phyloP scores from a whole-genome alignment of 176 grass and related monocot genomes.

The bread wheat (Triticum aestivum) region IWGSC_CS_RefSeq_v2.1 NC_057803.1:451217298-451217797 shows the following conservation, averaged over 20 bases:
- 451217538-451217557: conserved; percentile 10
- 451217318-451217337: conserved; percentile 20
- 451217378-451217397: background rate
- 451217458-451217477: conserved; percentile 3
- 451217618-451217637: background rate
- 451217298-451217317: conserved; percentile 43
- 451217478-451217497: background rate
- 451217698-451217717: background rate
- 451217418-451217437: background rate
- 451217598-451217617: background rate
- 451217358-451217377: background rate
- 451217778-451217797: too few relatives aligned
- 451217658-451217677: too few relatives aligned
- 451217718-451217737: too few relatives aligned
- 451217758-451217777: too few relatives aligned
- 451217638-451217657: background rate
- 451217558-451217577: background rate
- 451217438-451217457: background rate
- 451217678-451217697: background rate
- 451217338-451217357: background rate
- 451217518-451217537: background rate
- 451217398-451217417: background rate
- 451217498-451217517: background rate
- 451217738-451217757: too few relatives aligned
- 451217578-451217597: background rate